These are phyloP conservation scores for Isochrysis galbana DNA, from an alignment of 78 protist species.

Conservation along the genomic window DNA sequence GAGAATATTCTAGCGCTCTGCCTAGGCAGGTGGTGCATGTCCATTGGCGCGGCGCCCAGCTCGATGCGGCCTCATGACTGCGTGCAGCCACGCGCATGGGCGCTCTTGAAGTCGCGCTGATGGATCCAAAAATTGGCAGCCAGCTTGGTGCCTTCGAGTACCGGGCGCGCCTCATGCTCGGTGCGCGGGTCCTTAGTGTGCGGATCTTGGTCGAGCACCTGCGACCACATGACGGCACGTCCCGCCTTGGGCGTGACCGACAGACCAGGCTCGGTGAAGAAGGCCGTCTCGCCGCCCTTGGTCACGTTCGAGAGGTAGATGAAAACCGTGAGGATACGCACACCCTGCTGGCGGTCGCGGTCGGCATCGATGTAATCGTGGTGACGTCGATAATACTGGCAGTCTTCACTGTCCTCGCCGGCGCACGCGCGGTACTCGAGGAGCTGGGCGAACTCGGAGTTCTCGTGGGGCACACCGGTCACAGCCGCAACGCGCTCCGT, in stretches of 20 bases:
- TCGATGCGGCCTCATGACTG: too few species aligned
- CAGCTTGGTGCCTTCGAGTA: neutral
- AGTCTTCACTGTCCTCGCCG: neutral
- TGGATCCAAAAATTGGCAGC: constrained; percentile 1
- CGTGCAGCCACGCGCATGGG: neutral
- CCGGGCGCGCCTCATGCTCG: neutral
- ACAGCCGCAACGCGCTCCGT: neutral
- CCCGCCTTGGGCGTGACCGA: neutral
- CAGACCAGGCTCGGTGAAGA: neutral
- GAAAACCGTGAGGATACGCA: neutral
- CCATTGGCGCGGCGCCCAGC: too few species aligned
- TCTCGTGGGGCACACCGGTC: neutral
- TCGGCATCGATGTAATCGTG: neutral
- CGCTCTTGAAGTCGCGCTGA: neutral
- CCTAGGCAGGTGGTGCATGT: too few species aligned
- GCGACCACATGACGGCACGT: neutral
- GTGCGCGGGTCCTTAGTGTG: neutral
- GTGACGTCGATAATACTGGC: neutral
- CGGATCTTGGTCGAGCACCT: neutral
- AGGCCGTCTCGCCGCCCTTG: neutral
- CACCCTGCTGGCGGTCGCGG: neutral
- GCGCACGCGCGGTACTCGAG: neutral
- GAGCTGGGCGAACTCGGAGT: neutral
- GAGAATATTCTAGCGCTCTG: too few species aligned
- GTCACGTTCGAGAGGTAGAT: neutral